Conservation (phyloP, 179 eudicot genomes). For the Actinidia polygama region DNA sequence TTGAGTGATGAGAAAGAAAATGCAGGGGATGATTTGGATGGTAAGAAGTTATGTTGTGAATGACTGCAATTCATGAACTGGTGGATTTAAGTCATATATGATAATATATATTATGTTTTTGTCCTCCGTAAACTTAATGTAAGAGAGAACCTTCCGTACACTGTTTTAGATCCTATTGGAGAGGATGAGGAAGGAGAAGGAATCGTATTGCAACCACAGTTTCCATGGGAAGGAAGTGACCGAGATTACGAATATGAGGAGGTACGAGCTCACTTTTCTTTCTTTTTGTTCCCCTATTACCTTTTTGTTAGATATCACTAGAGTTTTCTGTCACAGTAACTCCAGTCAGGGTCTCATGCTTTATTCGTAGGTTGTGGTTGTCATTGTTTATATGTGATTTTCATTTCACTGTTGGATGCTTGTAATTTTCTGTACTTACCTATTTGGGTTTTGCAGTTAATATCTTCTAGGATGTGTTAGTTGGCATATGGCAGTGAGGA, state of each 20-base stretch:
- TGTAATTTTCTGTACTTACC: neutral
- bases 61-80: neutral
- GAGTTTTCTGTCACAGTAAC: neutral
- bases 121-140: neutral
- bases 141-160: neutral
- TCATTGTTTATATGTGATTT: neutral
- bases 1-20: slow-evolving; percentile 65
- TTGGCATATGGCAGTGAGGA: neutral
- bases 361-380: neutral
- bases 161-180: slow-evolving; percentile 46
- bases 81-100: neutral
- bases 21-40: slow-evolving; percentile 65
- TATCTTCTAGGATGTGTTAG: neutral
- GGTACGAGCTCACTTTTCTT: slow-evolving; percentile 33
- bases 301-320: neutral
- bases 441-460: neutral
- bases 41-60: slow-evolving; percentile 31
- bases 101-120: neutral
- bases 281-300: neutral
- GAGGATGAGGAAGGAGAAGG: slow-evolving; percentile 64
- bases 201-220: slow-evolving; percentile 37
- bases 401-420: neutral
- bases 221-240: slow-evolving; percentile 71
- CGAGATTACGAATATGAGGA: slow-evolving; percentile 67
- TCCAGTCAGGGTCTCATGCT: neutral